Evolutionary conservation across 228 moss, liverwort and hornwort species (phyloP).

Genomic region (Sphagnum fallax): DNA sequence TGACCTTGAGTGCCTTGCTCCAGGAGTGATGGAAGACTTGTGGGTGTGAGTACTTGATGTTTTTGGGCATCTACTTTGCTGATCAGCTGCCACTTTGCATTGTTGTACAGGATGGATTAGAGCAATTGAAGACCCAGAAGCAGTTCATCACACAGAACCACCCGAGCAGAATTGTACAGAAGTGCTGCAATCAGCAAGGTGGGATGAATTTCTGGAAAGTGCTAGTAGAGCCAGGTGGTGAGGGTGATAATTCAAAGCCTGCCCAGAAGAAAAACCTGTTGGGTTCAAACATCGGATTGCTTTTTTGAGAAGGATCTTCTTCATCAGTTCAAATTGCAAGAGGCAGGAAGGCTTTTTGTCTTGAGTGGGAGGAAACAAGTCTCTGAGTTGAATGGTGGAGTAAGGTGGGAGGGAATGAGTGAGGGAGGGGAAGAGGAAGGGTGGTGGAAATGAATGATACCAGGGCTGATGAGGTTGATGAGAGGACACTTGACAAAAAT

Average conservation of each 20-base stretch:
- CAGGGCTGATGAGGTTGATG: too few relatives aligned
- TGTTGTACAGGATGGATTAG: conserved; percentile 20
- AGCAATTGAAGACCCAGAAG: conserved; percentile 17
- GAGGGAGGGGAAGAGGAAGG: too few relatives aligned
- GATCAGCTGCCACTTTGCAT: background rate
- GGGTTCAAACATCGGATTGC: background rate
- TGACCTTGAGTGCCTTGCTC: background rate
- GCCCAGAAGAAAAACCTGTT: background rate
- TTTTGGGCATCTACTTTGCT: background rate
- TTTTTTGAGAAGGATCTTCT: background rate
- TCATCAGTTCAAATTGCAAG: too few relatives aligned
- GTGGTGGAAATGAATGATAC: too few relatives aligned
- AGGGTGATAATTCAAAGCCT: background rate
- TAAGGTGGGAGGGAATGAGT: too few relatives aligned
- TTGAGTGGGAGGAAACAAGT: too few relatives aligned
- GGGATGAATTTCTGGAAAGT: conserved; percentile 16
- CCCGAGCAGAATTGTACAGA: background rate
- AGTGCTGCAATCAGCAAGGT: conserved; percentile 23
- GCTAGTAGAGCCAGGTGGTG: background rate
- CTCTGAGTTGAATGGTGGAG: too few relatives aligned
- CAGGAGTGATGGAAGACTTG: background rate
- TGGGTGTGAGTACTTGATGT: background rate
- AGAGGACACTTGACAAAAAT: too few relatives aligned
- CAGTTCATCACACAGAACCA: conserved; percentile 9
- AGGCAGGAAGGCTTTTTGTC: too few relatives aligned